Evolutionary conservation across 2,329 filamentous ascomycete genomes (phyloP), one percentile per base, ranked within the genome.

Genomic region (Phoma sp.): DNA sequence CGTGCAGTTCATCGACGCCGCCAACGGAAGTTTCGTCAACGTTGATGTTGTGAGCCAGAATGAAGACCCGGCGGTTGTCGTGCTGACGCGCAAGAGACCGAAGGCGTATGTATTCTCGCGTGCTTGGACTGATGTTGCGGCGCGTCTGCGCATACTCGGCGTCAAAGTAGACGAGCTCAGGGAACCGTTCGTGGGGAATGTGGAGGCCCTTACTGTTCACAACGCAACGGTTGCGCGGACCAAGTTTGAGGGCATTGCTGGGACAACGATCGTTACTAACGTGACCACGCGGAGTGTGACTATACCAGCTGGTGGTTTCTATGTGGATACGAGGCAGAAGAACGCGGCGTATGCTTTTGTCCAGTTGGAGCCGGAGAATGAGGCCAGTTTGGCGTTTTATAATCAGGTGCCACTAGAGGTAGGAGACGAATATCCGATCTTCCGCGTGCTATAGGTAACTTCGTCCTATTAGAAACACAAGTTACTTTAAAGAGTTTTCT

Each of bases 261-360:
- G 61, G n/a, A 66, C 62, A 9, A 60, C 59, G 1, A 57, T 67
- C 0, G 57, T 53, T 18, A 65, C 63, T 1, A 33, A 49, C 7
- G 25, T 55, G 21, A 48, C 58, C 3, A 38, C 50, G 29, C 52
- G 59, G 23, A 50, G 52, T 26, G 53, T 65, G 2, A 47, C 40
- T 7, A 53, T 68, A 14, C 66, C 66, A 5, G 53, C 48, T 4
- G 65, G 64, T 0, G 64, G 57, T 2, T 67, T 59, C 34, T 54
- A 57, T 30, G 58, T 68, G 21, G 57, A 59, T 36, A 66, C 62
- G 4, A 58, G 53, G 52, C 65, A 67, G 53, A 63, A 62, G 56
- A 67, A 67, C 42, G 64, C 62, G 15, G 64, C 57, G 14, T 59
- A 64, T 58, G 61, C 64, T 9, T 66, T 67, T 53, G 56, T 61